Conservation (phyloP, 2,329 filamentous ascomycete species). For the Sporothrix protearum region DNA sequence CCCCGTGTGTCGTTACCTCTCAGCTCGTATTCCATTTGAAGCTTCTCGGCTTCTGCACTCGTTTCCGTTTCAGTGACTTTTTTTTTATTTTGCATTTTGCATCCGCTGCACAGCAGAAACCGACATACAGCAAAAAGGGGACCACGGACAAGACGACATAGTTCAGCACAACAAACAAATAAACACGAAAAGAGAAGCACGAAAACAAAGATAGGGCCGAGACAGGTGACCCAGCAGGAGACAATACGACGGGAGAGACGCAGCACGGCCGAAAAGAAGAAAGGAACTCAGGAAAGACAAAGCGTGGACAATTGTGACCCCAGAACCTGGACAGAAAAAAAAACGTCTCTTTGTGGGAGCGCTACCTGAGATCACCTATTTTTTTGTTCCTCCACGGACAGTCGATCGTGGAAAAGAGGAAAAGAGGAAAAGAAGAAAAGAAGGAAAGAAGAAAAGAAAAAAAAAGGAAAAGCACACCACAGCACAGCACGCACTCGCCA, state of each 20-base stretch:
- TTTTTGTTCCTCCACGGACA: background rate
- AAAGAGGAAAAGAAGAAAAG: background rate
- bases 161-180: background rate
- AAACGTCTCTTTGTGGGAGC: background rate
- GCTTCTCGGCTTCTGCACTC: background rate
- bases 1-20: conserved; percentile 16
- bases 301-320: conserved; percentile 11
- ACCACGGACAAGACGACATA: background rate
- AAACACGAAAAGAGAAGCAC: background rate
- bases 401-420: background rate
- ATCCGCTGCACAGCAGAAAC: background rate
- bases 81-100: background rate
- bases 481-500: background rate
- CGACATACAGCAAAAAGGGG: background rate
- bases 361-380: background rate
- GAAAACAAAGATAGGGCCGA: background rate
- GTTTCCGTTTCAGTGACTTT: background rate
- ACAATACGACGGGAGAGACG: background rate
- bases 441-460: background rate
- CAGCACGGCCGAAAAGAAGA: background rate
- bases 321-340: background rate
- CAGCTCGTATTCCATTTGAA: conserved; percentile 14
- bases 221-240: background rate
- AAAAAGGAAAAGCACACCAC: background rate
- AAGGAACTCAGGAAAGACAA: background rate